A percentile compares a stretch with the other conserved stretches of the same genome.
Conservation (phyloP, 2,329 filamentous ascomycete species). For the Aspergillus ochraceus region DNA sequence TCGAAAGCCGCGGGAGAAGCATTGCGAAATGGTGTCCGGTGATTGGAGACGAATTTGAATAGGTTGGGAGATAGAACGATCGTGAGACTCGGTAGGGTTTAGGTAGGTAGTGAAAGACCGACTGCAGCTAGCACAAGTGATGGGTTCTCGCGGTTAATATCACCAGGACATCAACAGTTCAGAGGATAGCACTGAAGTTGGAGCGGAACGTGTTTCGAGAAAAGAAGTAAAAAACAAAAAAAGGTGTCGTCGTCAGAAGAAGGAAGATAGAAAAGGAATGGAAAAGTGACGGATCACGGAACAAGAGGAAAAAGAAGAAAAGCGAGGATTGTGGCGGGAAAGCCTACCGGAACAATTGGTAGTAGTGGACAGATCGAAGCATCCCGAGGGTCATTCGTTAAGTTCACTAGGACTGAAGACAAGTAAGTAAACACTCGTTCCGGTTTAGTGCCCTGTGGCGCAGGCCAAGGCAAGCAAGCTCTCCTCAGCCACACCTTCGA, state of each 20-base stretch:
- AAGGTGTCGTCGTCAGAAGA: not conserved
- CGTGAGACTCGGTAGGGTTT: constrained; percentile 6
- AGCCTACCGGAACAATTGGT: constrained; percentile 2
- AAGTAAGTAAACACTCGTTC: not conserved
- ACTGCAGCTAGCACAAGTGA: constrained; percentile 17
- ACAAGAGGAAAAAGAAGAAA: not conserved
- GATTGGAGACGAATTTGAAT: not conserved
- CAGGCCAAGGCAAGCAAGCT: not conserved
- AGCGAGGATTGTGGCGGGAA: not conserved
- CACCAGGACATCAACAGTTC: constrained; percentile 49
- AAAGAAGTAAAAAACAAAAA: constrained; percentile 1
- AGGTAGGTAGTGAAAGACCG: constrained; percentile 16
- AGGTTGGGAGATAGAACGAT: constrained; percentile 3
- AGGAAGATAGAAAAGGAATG: not conserved
- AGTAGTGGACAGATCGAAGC: constrained; percentile 16
- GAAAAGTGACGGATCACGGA: constrained; percentile 9
- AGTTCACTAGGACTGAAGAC: not conserved
- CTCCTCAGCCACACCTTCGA: not conserved
- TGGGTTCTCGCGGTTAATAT: constrained; percentile 15
- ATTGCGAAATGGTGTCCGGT: constrained; percentile 19
- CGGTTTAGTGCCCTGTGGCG: not conserved
- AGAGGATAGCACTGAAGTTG: constrained; percentile 30
- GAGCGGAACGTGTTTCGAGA: not conserved
- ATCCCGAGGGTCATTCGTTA: not conserved
- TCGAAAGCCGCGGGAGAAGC: constrained; percentile 36